Evolutionary conservation across 2,329 filamentous ascomycete genomes (phyloP), one percentile per base, ranked within the genome.

Genomic region (Aspergillus sclerotialis): DNA sequence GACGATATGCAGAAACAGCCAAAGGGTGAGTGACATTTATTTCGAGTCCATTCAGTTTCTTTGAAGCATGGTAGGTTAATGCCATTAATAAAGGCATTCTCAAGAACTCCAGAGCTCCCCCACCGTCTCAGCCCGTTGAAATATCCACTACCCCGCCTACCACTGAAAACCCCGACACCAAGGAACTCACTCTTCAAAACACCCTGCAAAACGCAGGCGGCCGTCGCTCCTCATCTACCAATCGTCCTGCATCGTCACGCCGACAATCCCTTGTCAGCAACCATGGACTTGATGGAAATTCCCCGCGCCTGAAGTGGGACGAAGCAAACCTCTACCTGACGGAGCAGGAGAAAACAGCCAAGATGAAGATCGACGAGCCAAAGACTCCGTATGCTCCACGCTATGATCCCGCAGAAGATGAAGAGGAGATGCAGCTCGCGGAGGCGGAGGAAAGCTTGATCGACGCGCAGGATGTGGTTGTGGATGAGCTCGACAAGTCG

Each of bases 291-390:
- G 74, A 78, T 32, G 73, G 78, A 31, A 72, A 70, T 37, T 80
- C 76, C 38, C 82, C 84, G 43, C 81, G 88, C 43, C 73, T 98
- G 48, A 94, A 95, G 68, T 98, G 92, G 92, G 92, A 98, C 62
- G 92, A 98, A 69, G 92, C 86, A 29, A 98, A 98, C 58, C 75
- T 98, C 19, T 98, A 95, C 65, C 75, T 98, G 34, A 92, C 92
- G 6, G 92, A 98, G 67, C 90, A 96, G 64, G 87, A 96, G 64
- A 89, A 85, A 64, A 87, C 81, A 39, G 82, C 84, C 42, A 95
- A 89, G 39, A 98, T 98, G 92, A 98, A 96, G 73, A 98, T 98
- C 46, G 85, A 88, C 48, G 92, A 98, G 68, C 92, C 92, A 42
- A 98, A 98, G 73, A 98, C 92, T 6, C 92, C 92, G 4, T 98